phyloP scores from a whole-genome alignment of 495 filamentous ascomycete species.

The Bathelium albidoporum region DNA sequence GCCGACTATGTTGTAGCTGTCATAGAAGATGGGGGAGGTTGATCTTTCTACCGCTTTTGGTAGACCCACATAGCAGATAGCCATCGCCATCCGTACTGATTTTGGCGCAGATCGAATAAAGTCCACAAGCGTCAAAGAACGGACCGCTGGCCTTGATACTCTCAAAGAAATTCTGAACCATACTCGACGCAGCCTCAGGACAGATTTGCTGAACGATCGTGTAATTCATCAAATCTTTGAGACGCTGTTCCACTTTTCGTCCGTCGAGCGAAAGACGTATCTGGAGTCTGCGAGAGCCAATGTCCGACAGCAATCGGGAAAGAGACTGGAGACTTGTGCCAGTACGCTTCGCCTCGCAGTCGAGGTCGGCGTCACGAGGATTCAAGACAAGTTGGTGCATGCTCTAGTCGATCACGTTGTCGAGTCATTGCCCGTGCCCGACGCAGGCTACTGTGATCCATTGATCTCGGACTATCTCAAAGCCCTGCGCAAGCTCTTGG shows the following conservation, averaged over 20 bases:
- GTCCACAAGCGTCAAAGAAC: constrained; percentile 17
- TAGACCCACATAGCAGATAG: background rate
- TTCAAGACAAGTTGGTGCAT: constrained; percentile 67
- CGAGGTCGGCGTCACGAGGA: constrained; percentile 51
- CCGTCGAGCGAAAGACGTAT: constrained; percentile 55
- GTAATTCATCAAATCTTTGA: constrained; percentile 75
- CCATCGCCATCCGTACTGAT: background rate
- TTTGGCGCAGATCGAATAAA: constrained; percentile 9
- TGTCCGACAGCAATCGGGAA: constrained; percentile 36
- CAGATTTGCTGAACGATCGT: constrained; percentile 56
- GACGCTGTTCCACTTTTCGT: constrained; percentile 58
- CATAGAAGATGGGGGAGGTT: constrained; percentile 16
- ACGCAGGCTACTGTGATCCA: constrained; percentile 58
- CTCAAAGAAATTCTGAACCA: constrained; percentile 54
- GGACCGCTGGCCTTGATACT: constrained; percentile 35
- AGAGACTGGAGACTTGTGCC: constrained; percentile 60
- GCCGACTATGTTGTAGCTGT: background rate
- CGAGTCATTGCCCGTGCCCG: constrained; percentile 55
- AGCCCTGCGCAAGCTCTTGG: constrained; percentile 57
- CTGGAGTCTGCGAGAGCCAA: constrained; percentile 44
- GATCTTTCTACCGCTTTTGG: constrained; percentile 12
- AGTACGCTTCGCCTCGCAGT: constrained; percentile 60
- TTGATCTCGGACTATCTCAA: constrained; percentile 70
- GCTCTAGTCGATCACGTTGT: constrained; percentile 72
- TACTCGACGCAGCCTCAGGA: constrained; percentile 44